Percentiles rank a stretch among this genome's conserved stretches.
Evolutionary conservation across 2,329 filamentous ascomycete genomes (phyloP).

Genomic region (Aspergillus fijiensis): DNA sequence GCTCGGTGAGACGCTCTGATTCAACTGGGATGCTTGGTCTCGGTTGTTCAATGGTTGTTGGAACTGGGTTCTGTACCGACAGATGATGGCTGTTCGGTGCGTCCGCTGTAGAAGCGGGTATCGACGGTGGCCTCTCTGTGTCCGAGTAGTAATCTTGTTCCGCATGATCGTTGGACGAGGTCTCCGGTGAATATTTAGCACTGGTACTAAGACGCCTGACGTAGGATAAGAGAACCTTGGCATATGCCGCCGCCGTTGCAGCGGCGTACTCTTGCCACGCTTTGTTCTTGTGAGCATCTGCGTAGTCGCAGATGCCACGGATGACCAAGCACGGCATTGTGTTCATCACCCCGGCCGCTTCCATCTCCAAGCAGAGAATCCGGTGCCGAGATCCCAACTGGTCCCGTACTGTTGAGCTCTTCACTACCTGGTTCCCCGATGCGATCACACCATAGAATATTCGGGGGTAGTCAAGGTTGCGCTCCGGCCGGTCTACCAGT

Average conservation of each 20-base stretch:
- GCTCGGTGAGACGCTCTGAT: too few species aligned
- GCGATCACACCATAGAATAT: constrained; percentile 3
- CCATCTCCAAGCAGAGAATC: not conserved
- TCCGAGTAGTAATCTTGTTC: too few species aligned
- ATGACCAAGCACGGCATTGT: not conserved
- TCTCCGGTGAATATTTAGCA: not conserved
- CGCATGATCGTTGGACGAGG: too few species aligned
- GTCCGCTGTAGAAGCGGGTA: too few species aligned
- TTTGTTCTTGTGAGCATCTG: not conserved
- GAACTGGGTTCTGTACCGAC: too few species aligned
- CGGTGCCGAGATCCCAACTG: too few species aligned
- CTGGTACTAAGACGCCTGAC: too few species aligned
- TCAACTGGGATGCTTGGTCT: too few species aligned
- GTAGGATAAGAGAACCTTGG: not conserved
- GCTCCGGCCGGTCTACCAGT: not conserved
- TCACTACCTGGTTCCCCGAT: constrained; percentile 5
- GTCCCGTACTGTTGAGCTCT: not conserved
- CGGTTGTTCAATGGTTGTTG: too few species aligned
- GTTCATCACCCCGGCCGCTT: not conserved
- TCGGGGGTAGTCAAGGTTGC: not conserved
- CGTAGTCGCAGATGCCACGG: not conserved
- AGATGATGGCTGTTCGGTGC: too few species aligned
- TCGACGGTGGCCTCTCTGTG: too few species aligned
- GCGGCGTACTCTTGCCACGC: not conserved
- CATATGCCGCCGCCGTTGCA: not conserved